Conservation (phyloP, 2,329 filamentous ascomycete species). For the Penicillium sp. region DNA sequence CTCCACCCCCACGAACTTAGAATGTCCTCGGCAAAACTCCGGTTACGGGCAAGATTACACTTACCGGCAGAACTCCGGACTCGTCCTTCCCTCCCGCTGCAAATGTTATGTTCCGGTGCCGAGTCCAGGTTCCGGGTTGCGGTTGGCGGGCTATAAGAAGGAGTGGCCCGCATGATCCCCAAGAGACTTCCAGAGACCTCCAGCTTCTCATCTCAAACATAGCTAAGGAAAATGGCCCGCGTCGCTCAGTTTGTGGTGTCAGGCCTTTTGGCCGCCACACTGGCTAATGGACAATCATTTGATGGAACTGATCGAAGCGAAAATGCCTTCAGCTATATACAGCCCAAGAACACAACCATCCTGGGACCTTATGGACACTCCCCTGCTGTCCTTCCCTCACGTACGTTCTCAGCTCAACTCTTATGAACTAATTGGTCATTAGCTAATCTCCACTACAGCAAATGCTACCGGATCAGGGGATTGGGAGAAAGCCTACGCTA, state of each 20-base stretch:
- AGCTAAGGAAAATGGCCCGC: not conserved
- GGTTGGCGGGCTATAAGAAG: not conserved
- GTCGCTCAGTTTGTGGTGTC: slow-evolving; percentile 4
- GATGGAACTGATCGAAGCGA: slow-evolving; percentile 1
- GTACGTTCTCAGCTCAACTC: not conserved
- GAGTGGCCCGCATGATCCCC: not conserved
- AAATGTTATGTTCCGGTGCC: too few relatives aligned
- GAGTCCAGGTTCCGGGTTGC: too few relatives aligned
- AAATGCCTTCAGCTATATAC: slow-evolving; percentile 6
- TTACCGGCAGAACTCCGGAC: not conserved
- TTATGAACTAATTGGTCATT: too few relatives aligned
- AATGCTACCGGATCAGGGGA: not conserved
- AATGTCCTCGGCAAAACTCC: not conserved
- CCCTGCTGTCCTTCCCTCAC: slow-evolving; percentile 5
- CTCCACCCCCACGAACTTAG: not conserved
- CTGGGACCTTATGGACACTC: slow-evolving; percentile 7
- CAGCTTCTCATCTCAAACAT: not conserved
- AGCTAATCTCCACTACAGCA: not conserved
- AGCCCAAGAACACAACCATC: slow-evolving; percentile 7
- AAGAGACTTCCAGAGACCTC: not conserved
- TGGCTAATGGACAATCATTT: slow-evolving; percentile 4
- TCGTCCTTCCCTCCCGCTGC: not conserved
- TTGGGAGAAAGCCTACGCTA: slow-evolving; percentile 3
- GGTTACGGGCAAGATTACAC: not conserved
- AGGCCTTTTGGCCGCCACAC: slow-evolving; percentile 5